Evolutionary conservation across 352 stramenopile genomes (phyloP).

Genomic region (Globisporangium cylindrosporum): DNA sequence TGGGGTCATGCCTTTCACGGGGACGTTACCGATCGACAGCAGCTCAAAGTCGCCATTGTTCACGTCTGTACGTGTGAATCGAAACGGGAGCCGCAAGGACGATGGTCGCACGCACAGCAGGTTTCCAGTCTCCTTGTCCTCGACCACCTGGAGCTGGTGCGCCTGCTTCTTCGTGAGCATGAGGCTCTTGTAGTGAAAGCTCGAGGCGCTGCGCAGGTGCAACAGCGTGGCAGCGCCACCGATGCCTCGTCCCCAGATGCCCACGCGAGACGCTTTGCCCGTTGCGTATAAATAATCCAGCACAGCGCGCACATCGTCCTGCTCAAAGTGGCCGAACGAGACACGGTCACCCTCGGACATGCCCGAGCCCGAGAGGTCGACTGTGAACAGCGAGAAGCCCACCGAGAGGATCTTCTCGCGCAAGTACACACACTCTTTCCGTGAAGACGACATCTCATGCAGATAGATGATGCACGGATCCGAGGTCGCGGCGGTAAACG

Average conservation of each 20-base stretch:
- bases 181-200: conserved; percentile 49
- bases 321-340: conserved; percentile 72
- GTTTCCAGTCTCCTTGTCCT: conserved; percentile 33
- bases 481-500: conserved; percentile 7
- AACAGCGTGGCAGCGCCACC: conserved; percentile 53
- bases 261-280: conserved; percentile 42
- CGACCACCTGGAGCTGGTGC: conserved; percentile 42
- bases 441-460: conserved; percentile 75
- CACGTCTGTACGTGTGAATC: conserved; percentile 53
- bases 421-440: conserved; percentile 75
- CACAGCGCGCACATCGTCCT: conserved; percentile 50
- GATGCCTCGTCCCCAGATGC: conserved; percentile 67
- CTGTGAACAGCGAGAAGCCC: conserved; percentile 69
- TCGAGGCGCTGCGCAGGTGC: conserved; percentile 40
- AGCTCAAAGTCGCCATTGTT: conserved; percentile 66
- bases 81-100: conserved; percentile 40
- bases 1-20: conserved; percentile 39
- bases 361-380: conserved; percentile 72
- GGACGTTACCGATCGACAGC: conserved; percentile 48
- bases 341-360: conserved; percentile 61
- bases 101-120: conserved; percentile 52
- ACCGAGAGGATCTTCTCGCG: conserved; percentile 42
- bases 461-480: conserved; percentile 72
- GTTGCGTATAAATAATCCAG: conserved; percentile 73
- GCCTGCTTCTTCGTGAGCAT: conserved; percentile 34